Conservation (phyloP, 2,329 filamentous ascomycete genomes). For the Paecilomyces sp. region DNA sequence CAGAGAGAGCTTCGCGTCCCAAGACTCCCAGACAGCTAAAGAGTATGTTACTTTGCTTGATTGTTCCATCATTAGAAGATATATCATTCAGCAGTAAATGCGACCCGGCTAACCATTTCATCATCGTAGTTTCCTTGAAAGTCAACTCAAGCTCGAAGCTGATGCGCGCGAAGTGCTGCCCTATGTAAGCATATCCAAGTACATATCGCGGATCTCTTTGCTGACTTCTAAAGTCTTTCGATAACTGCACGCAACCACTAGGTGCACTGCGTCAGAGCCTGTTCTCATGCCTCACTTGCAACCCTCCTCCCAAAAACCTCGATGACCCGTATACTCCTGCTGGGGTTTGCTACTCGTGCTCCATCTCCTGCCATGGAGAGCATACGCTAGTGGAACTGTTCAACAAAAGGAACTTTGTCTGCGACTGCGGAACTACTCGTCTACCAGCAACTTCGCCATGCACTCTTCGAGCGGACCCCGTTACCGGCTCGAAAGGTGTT, state of each 20-base stretch:
- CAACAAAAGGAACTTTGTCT: conserved; percentile 89
- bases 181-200: conserved; percentile 55
- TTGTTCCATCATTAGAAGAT: neutral
- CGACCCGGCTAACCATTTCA: neutral
- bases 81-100: neutral
- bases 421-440: conserved; percentile 88
- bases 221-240: conserved; percentile 64
- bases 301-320: conserved; percentile 61
- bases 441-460: conserved; percentile 66
- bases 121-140: conserved; percentile 66
- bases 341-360: conserved; percentile 93
- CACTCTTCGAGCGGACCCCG: conserved; percentile 62
- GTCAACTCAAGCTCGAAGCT: conserved; percentile 83
- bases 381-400: conserved; percentile 94
- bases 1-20: conserved; percentile 39
- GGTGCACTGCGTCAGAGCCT: conserved; percentile 80
- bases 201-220: neutral
- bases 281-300: conserved; percentile 92
- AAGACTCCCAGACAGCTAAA: conserved; percentile 64
- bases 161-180: conserved; percentile 93
- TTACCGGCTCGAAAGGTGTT: conserved; percentile 71
- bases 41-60: conserved; percentile 43
- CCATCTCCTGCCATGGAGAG: conserved; percentile 92
- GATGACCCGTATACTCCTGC: conserved; percentile 63
- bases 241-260: conserved; percentile 84